Percentiles rank a stretch among this genome's conserved stretches.
Conservation (phyloP, 1,284 basidiomycete genomes). For the Butyriboletus pseudospeciosus region DNA sequence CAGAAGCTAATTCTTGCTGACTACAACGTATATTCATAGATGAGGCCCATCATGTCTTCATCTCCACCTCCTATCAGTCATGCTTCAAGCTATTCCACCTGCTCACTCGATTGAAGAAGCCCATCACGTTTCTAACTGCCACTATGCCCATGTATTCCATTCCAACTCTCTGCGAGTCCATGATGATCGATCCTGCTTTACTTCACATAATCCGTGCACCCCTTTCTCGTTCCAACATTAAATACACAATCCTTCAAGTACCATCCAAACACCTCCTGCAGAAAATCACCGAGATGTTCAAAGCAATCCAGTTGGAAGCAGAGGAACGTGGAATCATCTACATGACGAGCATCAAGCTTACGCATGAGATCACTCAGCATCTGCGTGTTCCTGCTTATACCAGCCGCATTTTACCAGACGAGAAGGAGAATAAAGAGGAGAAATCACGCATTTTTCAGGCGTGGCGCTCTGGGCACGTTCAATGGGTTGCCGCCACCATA, state of each 20-base stretch:
- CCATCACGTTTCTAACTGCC: not conserved
- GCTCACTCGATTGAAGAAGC: constrained; percentile 8
- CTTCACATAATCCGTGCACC: not conserved
- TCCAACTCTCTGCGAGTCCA: not conserved
- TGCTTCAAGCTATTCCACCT: constrained; percentile 21
- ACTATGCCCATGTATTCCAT: constrained; percentile 11
- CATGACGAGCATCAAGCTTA: not conserved
- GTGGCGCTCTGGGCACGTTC: not conserved
- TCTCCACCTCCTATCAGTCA: constrained; percentile 2
- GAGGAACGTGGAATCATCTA: not conserved
- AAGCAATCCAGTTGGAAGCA: accelerated
- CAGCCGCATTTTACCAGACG: not conserved
- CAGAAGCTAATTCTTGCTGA: too few relatives aligned
- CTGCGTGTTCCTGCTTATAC: not conserved
- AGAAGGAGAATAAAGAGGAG: not conserved
- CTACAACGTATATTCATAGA: constrained; percentile 15
- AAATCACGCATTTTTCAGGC: not conserved
- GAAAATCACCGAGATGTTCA: not conserved
- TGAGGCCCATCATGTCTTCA: constrained; percentile 22
- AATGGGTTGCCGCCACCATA: not conserved
- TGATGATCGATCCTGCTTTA: constrained; percentile 1
- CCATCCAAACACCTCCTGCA: not conserved
- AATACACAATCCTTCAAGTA: not conserved
- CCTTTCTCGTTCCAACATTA: not conserved
- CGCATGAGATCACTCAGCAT: not conserved